These are phyloP conservation scores for Collybia sp. DNA, from an alignment of 768 basidiomycete species.

Conservation along the genomic window DNA sequence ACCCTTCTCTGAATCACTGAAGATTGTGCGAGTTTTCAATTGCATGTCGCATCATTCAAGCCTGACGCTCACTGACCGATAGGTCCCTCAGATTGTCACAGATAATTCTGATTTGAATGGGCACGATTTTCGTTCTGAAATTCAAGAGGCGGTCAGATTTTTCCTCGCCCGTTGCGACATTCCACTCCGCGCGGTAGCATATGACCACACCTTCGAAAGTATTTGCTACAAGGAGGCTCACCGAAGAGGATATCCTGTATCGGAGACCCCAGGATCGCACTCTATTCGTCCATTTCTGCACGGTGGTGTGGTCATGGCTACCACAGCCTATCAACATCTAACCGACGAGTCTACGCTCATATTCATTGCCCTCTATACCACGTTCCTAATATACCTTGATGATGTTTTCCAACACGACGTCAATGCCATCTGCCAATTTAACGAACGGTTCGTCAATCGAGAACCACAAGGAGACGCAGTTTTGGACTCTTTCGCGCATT, in stretches of 20 bases:
- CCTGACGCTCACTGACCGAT: too few species aligned
- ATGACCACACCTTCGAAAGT: slow-evolving; percentile 6
- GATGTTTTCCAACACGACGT: slow-evolving; percentile 18
- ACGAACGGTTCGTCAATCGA: slow-evolving; percentile 15
- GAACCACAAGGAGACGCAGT: slow-evolving; percentile 16
- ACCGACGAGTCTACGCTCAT: slow-evolving; percentile 15
- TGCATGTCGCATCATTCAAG: too few species aligned
- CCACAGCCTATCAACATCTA: slow-evolving; percentile 17
- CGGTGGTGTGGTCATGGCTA: slow-evolving; percentile 15
- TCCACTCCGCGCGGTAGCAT: background rate
- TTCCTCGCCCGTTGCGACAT: background rate
- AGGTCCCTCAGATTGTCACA: too few species aligned
- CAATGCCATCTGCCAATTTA: slow-evolving; percentile 22
- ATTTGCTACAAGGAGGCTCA: slow-evolving; percentile 15
- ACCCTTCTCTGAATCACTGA: too few species aligned
- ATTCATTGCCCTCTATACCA: slow-evolving; percentile 28
- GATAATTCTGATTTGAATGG: too few species aligned
- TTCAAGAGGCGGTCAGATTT: background rate
- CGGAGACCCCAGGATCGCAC: slow-evolving; percentile 4
- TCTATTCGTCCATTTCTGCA: slow-evolving; percentile 17
- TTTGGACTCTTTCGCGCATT: slow-evolving; percentile 22
- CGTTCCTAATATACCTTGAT: slow-evolving; percentile 26
- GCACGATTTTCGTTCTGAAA: background rate
- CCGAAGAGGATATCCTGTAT: slow-evolving; percentile 16
- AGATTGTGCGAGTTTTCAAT: too few species aligned